Evolutionary conservation across 1,284 basidiomycete species (phyloP), one percentile per base, ranked within the genome.

Genomic region (Pyrrhoderma noxium): DNA sequence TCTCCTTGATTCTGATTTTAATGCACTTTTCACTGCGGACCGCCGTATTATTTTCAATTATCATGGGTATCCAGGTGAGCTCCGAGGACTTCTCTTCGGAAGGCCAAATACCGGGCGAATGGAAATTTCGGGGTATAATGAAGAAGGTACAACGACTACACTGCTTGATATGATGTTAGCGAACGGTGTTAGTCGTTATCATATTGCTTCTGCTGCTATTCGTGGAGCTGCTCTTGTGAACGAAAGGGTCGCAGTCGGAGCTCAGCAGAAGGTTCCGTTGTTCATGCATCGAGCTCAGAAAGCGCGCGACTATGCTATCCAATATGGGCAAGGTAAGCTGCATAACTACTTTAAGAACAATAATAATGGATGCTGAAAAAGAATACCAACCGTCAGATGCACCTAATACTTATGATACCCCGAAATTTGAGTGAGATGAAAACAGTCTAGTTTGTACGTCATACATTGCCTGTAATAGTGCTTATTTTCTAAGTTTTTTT

Each of bases 41-140:
- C 77, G 72, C 59, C 77, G 79, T 0, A 69, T 93, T 41, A 76
- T 89, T 61, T 76, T 92, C 70, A 91, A 90, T 69, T 93, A 89
- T 70, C 92, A 93, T 65, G 86, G 89, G 1, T 92, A 88, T 62
- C 80, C 82, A 0, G 74, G 77, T 40, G 83, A 87, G 62, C 64
- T 87, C 45, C 72, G 76, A 60, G 79, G 81, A 3, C 58, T 87
- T 57, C 62, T 87, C 48, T 82, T 77, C 47, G 82, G 80, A 1
- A 69, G 82, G 4, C 71, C 71, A 18, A 65, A 67, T 25, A 55
- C 76, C 38, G 70, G 73, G 1, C 67, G 80, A 47, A 67, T 82
- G 22, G 63, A 69, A 1, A 77, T 85, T 34, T 71, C 70, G 36
- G 82, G 82, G 56, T 82, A 84, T 60, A 68, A 65, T 38, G 82